phyloP scores from a whole-genome alignment of 768 basidiomycete genomes.

The Pleurotus tuber-regium region DNA sequence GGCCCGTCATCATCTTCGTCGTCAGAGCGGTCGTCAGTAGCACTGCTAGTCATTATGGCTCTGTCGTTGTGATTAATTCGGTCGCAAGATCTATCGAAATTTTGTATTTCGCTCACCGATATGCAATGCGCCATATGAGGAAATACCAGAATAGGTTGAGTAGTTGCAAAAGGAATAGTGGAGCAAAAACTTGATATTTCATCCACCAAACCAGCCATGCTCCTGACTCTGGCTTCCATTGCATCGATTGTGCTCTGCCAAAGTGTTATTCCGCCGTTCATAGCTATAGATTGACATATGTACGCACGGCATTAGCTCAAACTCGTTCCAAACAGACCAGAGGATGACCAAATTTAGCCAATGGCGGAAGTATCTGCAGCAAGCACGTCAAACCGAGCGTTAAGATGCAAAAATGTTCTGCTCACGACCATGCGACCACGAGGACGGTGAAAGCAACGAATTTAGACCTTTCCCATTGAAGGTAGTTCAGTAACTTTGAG shows the following conservation, averaged over 20 bases:
- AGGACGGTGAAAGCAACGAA: constrained; percentile 62
- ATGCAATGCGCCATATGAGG: constrained; percentile 75
- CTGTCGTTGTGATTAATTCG: constrained; percentile 31
- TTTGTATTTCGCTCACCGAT: constrained; percentile 49
- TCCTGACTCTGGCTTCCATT: constrained; percentile 61
- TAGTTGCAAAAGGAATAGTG: constrained; percentile 71
- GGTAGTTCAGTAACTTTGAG: constrained; percentile 87
- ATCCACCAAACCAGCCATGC: constrained; percentile 77
- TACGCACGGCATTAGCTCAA: constrained; percentile 73
- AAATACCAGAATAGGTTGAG: constrained; percentile 95
- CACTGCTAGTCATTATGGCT: constrained; percentile 42
- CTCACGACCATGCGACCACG: constrained; percentile 79
- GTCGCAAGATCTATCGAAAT: background rate
- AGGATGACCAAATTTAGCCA: constrained; percentile 86
- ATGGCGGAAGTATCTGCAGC: constrained; percentile 84
- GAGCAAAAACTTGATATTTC: constrained; percentile 75
- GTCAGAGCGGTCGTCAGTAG: constrained; percentile 79
- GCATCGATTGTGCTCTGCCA: constrained; percentile 48
- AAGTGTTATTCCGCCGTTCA: constrained; percentile 5
- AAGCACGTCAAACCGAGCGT: background rate
- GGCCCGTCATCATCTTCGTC: constrained; percentile 61
- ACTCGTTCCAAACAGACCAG: constrained; percentile 83
- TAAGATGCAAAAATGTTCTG: constrained; percentile 15
- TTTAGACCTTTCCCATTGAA: constrained; percentile 65
- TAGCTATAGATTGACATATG: background rate